Evolutionary conservation across 164 flowering plant genomes (phyloP).

Genomic region (Platanus orientalis): DNA sequence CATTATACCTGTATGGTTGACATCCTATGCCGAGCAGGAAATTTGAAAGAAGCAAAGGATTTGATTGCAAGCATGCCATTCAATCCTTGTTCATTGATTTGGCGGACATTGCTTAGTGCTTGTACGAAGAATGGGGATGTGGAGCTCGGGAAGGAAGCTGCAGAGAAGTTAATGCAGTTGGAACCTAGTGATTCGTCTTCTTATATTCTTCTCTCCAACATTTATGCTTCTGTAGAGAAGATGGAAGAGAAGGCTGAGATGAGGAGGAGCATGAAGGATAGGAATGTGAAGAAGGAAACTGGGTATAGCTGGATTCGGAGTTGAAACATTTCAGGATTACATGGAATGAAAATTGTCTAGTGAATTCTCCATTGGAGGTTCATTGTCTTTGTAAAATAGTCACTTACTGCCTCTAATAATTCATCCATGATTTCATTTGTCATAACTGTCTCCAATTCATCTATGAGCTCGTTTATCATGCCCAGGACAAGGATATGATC

Average conservation of each 20-base stretch:
- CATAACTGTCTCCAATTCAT: too few relatives aligned
- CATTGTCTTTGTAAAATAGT: too few relatives aligned
- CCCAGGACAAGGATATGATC: too few relatives aligned
- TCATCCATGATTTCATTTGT: too few relatives aligned
- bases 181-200: slow-evolving; percentile 25
- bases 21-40: slow-evolving; percentile 21
- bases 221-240: slow-evolving; percentile 19
- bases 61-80: slow-evolving; percentile 24
- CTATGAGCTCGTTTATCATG: too few relatives aligned
- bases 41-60: slow-evolving; percentile 22
- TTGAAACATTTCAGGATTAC: not conserved
- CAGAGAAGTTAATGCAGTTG: slow-evolving; percentile 21
- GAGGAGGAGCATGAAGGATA: slow-evolving; percentile 23
- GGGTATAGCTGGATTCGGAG: slow-evolving; percentile 23
- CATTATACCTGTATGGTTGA: slow-evolving; percentile 29
- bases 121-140: slow-evolving; percentile 17
- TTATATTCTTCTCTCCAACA: slow-evolving; percentile 30
- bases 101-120: slow-evolving; percentile 26
- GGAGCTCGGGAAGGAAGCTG: slow-evolving; percentile 22
- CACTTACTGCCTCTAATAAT: too few relatives aligned
- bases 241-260: slow-evolving; percentile 23
- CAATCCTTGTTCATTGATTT: slow-evolving; percentile 24
- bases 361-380: too few relatives aligned
- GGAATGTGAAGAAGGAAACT: slow-evolving; percentile 16
- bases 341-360: not conserved